Base-by-base conservation (phyloP, 129 eudicot species). In the Cynara cardunculus region DNA sequence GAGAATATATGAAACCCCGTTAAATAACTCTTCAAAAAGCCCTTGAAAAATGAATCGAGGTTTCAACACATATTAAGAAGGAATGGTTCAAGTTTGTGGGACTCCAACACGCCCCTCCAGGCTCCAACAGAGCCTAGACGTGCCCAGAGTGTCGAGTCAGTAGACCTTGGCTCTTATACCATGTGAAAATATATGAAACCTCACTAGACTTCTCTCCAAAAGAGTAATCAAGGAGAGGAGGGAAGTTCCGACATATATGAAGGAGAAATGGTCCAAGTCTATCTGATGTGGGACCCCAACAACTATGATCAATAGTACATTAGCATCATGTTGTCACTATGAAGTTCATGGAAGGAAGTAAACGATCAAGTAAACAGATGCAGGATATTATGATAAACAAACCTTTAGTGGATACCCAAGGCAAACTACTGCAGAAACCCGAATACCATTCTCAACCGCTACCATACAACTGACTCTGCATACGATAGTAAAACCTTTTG, bases 391-490 rank as follows among this genome's bases (percentile, higher is more conserved):
- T 5, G 66, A 53, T 28, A 18, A 39, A 26, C 81, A 69, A 74
- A 93, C 98, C 97, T 91, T 94, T 78, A 94, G 69, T 12, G 98
- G 98, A 84, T 94, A 91, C 41, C 97, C 98, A 78, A 94, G 66
- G 85, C 98, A 94, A 80, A 94, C 84, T 10, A 94, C 84, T 72
- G 91, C 97, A 77, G 91, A 84, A 74, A 87, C 97, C 80, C 69
- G 59, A 25, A 87, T 73, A 78, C 73, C 85, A 25, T 88, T 74
- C 24, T 68, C 88, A 73, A 78, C 88, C 49, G 98, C 93, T 35
- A 94, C 97, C 98, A 94, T 94, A 88, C 97, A 94, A 74, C 98
- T 82, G 32, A 91, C 91, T 85, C 98, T 91, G 84, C 79, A 75
- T 61, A 67, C 5, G 77, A 82, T 27, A 34, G 76, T 35, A 77